A percentile compares a stretch with the other conserved stretches of the same genome.
Conservation (phyloP, 2,329 filamentous ascomycete species). For the Catunica adiposa region DNA sequence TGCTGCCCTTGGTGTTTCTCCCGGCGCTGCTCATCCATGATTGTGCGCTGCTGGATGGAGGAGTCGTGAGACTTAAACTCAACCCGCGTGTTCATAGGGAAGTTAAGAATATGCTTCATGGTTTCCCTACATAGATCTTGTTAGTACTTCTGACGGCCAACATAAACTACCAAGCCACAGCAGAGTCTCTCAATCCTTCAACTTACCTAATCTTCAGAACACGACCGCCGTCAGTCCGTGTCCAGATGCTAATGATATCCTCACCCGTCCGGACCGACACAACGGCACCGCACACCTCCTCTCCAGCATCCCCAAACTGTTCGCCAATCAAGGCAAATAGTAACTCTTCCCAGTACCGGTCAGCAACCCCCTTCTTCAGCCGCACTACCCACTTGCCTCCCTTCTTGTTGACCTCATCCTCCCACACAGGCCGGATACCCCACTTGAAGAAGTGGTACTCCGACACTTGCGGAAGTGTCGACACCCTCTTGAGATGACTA, state of each 20-base stretch:
- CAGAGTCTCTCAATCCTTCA: background rate
- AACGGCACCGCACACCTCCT: constrained; percentile 90
- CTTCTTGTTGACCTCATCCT: constrained; percentile 90
- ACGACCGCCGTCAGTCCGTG: constrained; percentile 76
- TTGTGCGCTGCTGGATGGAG: constrained; percentile 79
- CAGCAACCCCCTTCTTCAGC: constrained; percentile 90
- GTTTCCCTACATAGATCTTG: constrained; percentile 50
- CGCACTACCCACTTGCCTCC: constrained; percentile 97
- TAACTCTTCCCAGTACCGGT: constrained; percentile 93
- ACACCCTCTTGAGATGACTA: constrained; percentile 76
- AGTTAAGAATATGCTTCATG: constrained; percentile 75
- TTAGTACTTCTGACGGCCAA: no score
- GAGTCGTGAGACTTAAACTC: constrained; percentile 94
- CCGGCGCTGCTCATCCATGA: constrained; percentile 79
- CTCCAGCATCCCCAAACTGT: constrained; percentile 79
- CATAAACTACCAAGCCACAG: no score
- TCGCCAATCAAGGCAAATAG: constrained; percentile 82
- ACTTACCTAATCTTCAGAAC: constrained; percentile 90
- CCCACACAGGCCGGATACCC: constrained; percentile 92
- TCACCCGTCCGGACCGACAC: constrained; percentile 89
- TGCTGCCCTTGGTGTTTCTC: constrained; percentile 50
- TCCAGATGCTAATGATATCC: constrained; percentile 97
- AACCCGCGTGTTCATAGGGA: constrained; percentile 77
- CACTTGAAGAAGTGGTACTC: constrained; percentile 98
- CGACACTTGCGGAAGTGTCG: constrained; percentile 72